Conservation (phyloP, 257 asterid genomes). For the Hygrophila difformis region DNA sequence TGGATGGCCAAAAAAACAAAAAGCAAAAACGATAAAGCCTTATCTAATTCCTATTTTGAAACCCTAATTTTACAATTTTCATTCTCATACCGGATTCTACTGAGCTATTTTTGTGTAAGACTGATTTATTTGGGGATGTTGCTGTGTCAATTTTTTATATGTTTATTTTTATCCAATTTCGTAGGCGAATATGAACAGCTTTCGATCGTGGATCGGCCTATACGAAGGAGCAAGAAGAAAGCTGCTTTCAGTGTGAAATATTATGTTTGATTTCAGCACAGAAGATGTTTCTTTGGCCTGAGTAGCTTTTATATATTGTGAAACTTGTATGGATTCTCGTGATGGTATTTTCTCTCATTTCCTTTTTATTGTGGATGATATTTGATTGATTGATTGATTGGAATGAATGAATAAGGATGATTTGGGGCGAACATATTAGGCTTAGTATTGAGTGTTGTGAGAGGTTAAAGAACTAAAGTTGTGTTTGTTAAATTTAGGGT, state of each 20-base stretch:
- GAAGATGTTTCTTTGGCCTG: background rate
- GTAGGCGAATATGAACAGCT: slow-evolving; percentile 14
- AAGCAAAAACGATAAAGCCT: slow-evolving; percentile 21
- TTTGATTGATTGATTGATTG: slow-evolving; percentile 11
- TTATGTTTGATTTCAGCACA: slow-evolving; percentile 1
- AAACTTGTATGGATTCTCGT: slow-evolving; percentile 1
- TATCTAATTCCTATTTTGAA: slow-evolving; percentile 21
- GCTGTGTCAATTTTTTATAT: slow-evolving; percentile 11
- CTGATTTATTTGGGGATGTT: slow-evolving; percentile 12
- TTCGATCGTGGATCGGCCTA: slow-evolving; percentile 17
- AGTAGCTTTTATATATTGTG: background rate
- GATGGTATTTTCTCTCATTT: slow-evolving; percentile 1
- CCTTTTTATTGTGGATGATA: background rate
- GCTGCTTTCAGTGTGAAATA: background rate
- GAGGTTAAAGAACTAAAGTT: slow-evolving; percentile 1
- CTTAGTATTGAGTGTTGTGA: slow-evolving; percentile 4
- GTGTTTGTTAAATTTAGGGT: slow-evolving; percentile 21
- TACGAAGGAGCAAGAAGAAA: slow-evolving; percentile 28
- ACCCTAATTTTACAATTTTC: slow-evolving; percentile 2
- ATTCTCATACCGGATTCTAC: slow-evolving; percentile 2
- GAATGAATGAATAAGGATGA: background rate
- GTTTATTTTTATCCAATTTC: slow-evolving; percentile 4
- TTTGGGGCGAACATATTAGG: slow-evolving; percentile 5
- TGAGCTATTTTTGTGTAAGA: slow-evolving; percentile 11
- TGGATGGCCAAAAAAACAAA: too few species aligned